phyloP scores from a whole-genome alignment of 106 monocot species.

The Acorus gramineus region DNA sequence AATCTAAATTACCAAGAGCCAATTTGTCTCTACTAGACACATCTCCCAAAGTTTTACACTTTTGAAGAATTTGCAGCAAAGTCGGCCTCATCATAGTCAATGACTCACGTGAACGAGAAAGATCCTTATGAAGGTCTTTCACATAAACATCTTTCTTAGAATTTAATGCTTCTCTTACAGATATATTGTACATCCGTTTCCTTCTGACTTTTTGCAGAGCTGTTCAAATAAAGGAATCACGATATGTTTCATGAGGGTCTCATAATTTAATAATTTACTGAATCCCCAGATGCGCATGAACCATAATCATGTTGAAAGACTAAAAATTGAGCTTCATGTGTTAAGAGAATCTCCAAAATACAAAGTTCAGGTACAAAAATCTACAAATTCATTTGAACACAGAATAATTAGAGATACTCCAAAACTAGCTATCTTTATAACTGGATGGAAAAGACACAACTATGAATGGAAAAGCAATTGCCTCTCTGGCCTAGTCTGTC shows the following conservation, averaged over 20 bases:
- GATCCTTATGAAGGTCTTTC: constrained; percentile 21
- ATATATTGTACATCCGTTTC: constrained; percentile 46
- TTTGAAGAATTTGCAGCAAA: constrained; percentile 81
- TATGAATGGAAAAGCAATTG: no score
- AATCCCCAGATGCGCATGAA: no score
- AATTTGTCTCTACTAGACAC: constrained; percentile 26
- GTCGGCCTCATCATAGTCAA: constrained; percentile 50
- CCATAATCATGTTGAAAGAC: no score
- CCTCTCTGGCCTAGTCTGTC: no score
- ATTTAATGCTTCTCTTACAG: constrained; percentile 62
- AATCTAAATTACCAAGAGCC: constrained; percentile 21
- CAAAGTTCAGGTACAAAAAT: no score
- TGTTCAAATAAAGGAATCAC: constrained; percentile 29
- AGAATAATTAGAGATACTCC: no score
- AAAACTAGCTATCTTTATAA: no score
- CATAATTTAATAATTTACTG: no score
- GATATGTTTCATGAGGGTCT: background rate
- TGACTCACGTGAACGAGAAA: constrained; percentile 15
- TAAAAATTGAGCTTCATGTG: no score
- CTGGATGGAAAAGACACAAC: no score
- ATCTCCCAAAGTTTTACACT: constrained; percentile 60
- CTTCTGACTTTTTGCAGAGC: constrained; percentile 36
- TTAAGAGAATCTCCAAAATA: no score
- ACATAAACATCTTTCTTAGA: constrained; percentile 40
- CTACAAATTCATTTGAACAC: no score